Conservation (phyloP, 1,139 yeast species). For the Sugiyamaella grinbergsii region DNA sequence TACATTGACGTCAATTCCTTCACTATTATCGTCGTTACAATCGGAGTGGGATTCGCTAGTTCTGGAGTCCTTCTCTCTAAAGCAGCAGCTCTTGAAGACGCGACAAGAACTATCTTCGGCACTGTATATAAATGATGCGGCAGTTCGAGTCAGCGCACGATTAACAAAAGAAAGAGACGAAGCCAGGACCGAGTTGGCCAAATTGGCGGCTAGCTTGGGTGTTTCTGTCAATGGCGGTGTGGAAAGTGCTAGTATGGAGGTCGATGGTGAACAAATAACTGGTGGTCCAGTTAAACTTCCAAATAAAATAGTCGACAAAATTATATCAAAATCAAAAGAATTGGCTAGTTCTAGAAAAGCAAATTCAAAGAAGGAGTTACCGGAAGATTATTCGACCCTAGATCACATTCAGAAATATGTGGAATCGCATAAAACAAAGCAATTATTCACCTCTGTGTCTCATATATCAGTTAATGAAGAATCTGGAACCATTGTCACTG, state of each 20-base stretch:
- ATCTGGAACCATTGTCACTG: slow-evolving; percentile 28
- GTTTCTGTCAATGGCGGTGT: slow-evolving; percentile 14
- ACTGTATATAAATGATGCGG: slow-evolving; percentile 85
- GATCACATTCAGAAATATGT: slow-evolving; percentile 22
- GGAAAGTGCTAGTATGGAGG: slow-evolving; percentile 22
- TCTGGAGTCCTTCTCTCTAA: slow-evolving; percentile 72
- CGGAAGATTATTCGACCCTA: slow-evolving; percentile 27
- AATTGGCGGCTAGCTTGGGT: slow-evolving; percentile 40
- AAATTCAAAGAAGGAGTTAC: slow-evolving; percentile 15
- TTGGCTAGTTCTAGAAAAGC: slow-evolving; percentile 30
- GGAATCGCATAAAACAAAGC: slow-evolving; percentile 30
- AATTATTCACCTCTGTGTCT: slow-evolving; percentile 32
- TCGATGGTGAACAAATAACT: slow-evolving; percentile 19
- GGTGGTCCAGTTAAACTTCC: slow-evolving; percentile 1
- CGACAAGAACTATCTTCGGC: slow-evolving; percentile 76
- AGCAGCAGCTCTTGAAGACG: slow-evolving; percentile 68
- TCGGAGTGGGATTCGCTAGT: slow-evolving; percentile 90
- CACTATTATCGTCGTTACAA: slow-evolving; percentile 71
- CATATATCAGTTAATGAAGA: slow-evolving; percentile 25
- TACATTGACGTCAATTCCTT: slow-evolving; percentile 70
- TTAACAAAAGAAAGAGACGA: slow-evolving; percentile 76
- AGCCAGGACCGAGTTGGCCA: slow-evolving; percentile 59
- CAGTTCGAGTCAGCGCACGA: slow-evolving; percentile 78
- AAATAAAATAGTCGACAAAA: slow-evolving; percentile 14
- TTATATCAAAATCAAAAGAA: slow-evolving; percentile 27